Evolutionary conservation across 805 yeast species (phyloP), one percentile per base, ranked within the genome.

Genomic region (Saturnispora hagleri): DNA sequence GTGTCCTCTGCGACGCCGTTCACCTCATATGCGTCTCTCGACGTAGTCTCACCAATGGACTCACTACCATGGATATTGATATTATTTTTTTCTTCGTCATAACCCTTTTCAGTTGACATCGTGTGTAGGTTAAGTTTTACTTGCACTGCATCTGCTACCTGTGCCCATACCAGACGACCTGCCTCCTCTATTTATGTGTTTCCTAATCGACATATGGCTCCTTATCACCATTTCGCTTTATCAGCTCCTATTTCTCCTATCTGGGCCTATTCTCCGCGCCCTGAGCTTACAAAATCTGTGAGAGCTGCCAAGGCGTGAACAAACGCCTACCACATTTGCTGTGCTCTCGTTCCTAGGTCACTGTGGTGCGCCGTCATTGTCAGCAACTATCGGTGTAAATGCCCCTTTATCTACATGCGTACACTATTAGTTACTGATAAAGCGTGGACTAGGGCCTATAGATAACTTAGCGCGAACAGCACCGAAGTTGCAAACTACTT

Each of bases 21-120:
- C 10, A 24, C 31, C 2, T 31, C 34, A 42, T 51, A 45, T 8
- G 56, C 47, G 17, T 51, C 54, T 17, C 42, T 38, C 8, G 53
- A 53, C 18, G 49, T 43, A 12, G 53, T 34, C 17, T 33, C 38
- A 12, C 44, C 27, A 46, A 62, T 55, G 10, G 63, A 52, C 22
- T 41, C 36, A 22, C 22, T 18, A 4, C 45, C 28, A 15, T 36
- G 13, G 12, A 63, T 53, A 40, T 62, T 63, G n/a, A 57, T 33
- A 22, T 58, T 60, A 36, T 52, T 53, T 47, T 64, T 64, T 17
- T 42, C 51, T 20, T 45, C 53, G 31, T 51, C 44, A 28, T 53
- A 51, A 6, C 27, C 46, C 38, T 55, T 55, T 43, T 55, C 58
- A 24, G 42, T 42, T 8, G 58, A 54, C 57, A 53, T 53, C 4